Percentiles rank a stretch among this genome's conserved stretches.
Evolutionary conservation across 345 rosid genomes (phyloP).

Genomic region (Eucalyptus guilfoylei): DNA sequence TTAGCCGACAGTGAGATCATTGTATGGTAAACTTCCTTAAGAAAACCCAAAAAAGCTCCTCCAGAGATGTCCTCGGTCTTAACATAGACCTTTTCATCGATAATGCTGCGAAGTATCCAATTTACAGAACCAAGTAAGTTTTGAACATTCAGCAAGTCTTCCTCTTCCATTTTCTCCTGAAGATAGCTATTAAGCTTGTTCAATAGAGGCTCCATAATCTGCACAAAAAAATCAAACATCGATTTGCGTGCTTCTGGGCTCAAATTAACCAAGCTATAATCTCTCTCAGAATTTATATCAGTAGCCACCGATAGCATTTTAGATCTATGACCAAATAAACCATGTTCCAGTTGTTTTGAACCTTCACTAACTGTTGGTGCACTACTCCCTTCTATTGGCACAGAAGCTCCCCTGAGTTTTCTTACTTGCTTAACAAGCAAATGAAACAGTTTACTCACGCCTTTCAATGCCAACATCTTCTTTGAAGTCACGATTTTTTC

Average conservation of each 20-base stretch:
- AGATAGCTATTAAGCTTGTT: conserved; percentile 34
- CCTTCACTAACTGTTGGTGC: conserved; percentile 5
- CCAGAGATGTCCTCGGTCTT: conserved; percentile 71
- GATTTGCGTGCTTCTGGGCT: conserved; percentile 52
- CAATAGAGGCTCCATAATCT: conserved; percentile 73
- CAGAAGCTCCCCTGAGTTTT: conserved; percentile 35
- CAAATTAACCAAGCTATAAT: conserved; percentile 28
- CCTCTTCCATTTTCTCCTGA: conserved; percentile 20
- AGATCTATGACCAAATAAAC: conserved; percentile 5
- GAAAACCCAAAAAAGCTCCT: conserved; percentile 67
- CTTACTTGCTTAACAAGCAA: conserved; percentile 51
- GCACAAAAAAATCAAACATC: conserved; percentile 67
- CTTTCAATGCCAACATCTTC: conserved; percentile 27
- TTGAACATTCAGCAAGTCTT: conserved; percentile 24
- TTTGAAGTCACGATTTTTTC: conserved; percentile 30
- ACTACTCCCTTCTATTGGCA: conserved; percentile 22
- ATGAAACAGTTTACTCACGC: conserved; percentile 53
- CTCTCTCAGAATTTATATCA: conserved; percentile 14
- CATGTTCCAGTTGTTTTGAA: conserved; percentile 13
- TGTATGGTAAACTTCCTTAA: conserved; percentile 41
- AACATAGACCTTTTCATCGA: conserved; percentile 38
- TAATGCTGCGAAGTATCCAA: conserved; percentile 37
- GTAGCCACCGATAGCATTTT: neutral
- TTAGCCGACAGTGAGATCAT: conserved; percentile 38
- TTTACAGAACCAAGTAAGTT: conserved; percentile 44